Conservation (phyloP, 208 protist genomes). For the Trypanosoma cruzi region DNA sequence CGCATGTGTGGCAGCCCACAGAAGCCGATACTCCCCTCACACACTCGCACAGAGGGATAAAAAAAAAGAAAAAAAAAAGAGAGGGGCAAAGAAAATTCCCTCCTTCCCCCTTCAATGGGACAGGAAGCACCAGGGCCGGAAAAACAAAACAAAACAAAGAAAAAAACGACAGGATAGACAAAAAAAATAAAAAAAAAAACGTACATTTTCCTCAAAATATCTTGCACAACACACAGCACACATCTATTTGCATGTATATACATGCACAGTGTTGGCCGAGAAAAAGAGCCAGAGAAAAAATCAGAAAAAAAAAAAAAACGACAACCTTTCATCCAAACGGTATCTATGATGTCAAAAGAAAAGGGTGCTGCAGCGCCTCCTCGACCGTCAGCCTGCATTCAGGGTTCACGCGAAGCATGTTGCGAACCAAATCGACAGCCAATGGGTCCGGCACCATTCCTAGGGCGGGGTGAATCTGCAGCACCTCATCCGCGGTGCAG, state of each 20-base stretch:
- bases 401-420: constrained; percentile 56
- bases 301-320: too few species aligned
- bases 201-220: too few species aligned
- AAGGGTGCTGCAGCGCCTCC: constrained; percentile 73
- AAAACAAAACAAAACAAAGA: too few species aligned
- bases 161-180: too few species aligned
- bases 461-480: constrained; percentile 55
- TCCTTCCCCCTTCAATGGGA: too few species aligned
- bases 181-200: background rate
- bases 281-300: too few species aligned
- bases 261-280: too few species aligned
- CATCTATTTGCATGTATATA: too few species aligned
- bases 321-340: background rate
- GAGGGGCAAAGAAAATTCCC: background rate
- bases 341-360: constrained; percentile 22
- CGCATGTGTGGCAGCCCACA: constrained; percentile 10
- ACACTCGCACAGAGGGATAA: background rate
- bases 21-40: background rate
- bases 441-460: constrained; percentile 44
- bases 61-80: too few species aligned
- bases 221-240: too few species aligned
- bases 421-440: constrained; percentile 62
- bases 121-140: too few species aligned
- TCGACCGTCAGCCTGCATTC: constrained; percentile 46
- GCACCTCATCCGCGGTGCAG: constrained; percentile 48